Conservation (phyloP, 176 grass and related monocot genomes). For the Triticum turgidum region DNA sequence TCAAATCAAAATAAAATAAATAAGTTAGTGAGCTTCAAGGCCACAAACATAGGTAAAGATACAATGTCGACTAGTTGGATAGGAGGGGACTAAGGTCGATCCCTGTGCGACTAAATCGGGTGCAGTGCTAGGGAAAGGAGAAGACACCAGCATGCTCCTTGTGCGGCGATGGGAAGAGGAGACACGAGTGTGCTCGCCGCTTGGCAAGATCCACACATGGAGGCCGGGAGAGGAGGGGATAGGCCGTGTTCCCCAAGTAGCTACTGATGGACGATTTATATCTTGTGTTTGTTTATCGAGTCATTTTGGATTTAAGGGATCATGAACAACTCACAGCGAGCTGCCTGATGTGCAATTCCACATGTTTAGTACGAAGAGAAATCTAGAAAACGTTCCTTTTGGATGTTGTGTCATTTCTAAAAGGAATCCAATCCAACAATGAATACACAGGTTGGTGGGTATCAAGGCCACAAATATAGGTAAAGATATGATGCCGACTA, state of each 20-base stretch:
- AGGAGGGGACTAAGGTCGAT: too few species aligned
- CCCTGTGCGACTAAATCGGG: too few species aligned
- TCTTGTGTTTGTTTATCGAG: too few species aligned
- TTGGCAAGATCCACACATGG: too few species aligned
- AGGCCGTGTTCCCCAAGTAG: too few species aligned
- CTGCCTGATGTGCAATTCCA: neutral
- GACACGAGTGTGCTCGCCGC: too few species aligned
- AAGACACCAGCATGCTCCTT: too few species aligned
- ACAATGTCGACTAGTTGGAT: neutral
- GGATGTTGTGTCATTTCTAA: slow-evolving; percentile 1
- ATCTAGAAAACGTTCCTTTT: neutral
- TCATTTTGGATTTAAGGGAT: too few species aligned
- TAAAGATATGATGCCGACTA: slow-evolving; percentile 11
- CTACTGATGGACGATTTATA: too few species aligned
- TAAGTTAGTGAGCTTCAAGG: slow-evolving; percentile 23
- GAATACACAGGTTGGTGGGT: slow-evolving; percentile 37
- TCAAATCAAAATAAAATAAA: slow-evolving; percentile 30
- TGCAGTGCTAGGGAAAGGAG: too few species aligned
- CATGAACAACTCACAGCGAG: neutral
- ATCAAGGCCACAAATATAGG: slow-evolving; percentile 44
- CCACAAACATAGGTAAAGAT: slow-evolving; percentile 39
- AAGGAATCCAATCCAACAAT: neutral
- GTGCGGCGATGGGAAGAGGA: too few species aligned
- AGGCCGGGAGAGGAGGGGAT: too few species aligned
- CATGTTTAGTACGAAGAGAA: neutral